Evolutionary conservation across 352 stramenopile species (phyloP), one percentile per base, ranked within the genome.

Genomic region (Globisporangium solare): DNA sequence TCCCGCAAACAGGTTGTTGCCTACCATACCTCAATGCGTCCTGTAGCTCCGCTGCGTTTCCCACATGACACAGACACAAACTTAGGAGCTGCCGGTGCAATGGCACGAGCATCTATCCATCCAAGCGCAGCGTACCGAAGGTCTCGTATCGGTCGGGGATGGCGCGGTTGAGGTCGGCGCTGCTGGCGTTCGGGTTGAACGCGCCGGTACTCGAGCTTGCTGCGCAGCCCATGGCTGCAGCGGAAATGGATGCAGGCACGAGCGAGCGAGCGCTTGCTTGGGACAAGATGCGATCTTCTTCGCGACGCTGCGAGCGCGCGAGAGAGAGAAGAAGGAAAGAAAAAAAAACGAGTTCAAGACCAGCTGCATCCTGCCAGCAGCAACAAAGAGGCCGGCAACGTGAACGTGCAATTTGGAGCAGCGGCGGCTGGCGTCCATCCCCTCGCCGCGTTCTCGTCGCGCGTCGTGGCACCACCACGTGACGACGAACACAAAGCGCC

Each of bases 71-170:
- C 15, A 47, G 24, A 47, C 56, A 53, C 50, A 57, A 39, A n/a
- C n/a, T 14, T 50, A 55, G 51, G 52, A 60, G 47, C 11, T 24
- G 17, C 21, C 27, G 12, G 6, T 39, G 17, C 51, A 52, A 12
- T 21, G 15, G 15, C n/a, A 10, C 6, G 46, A 59, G n/a, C 54
- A 7, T n/a, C 51, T 54, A 7, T n/a, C 51, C 21, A 41, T 39
- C 68, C 27, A 35, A 35, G 27, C 27, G 10, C 27, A 35, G 27
- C 67, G 46, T 50, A 87, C 76, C 74, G 47, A 83, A 83, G 22
- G 74, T 83, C 61, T 87, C 76, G 55, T 73, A 87, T 55, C 76
- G 74, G 60, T 86, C 76, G 1, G 73, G 68, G 18, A 86, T 83
- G 21, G 73, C 68, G 39, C 53, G 43, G 65, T 79, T 79, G 27